Base-by-base conservation (phyloP, 768 basidiomycete species). In the Fomitopsis pulvina region DNA sequence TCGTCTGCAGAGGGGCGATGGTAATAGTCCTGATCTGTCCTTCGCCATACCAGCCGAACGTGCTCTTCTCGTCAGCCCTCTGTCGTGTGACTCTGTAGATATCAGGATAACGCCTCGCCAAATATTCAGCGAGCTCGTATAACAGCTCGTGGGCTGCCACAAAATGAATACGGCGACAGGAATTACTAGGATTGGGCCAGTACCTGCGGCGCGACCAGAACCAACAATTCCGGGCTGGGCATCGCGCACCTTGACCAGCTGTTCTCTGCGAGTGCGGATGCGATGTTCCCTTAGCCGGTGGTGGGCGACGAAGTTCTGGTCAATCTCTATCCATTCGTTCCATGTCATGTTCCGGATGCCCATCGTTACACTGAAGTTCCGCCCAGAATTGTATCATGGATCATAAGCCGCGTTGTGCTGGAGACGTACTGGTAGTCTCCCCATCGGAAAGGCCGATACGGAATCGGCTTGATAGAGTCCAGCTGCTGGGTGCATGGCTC, bases 261-360 rank as follows among this genome's bases (percentile, higher is more conserved):
- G 67, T 20, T 68, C 62, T 12, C 79, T 78, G 45, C 78, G 74
- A 11, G 74, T 78, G 8, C 47, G 40, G 52, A 85, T 70, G 38
- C 85, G 77, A 50, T 75, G 71, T n/a, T 69, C 64, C 34, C 79
- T 78, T 41, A 91, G 80, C 11, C 66, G 66, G 59, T 85, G 76
- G 58, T 80, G 83, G 18, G 61, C 57, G 11, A 68, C 60, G 58
- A 79, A 84, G 48, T 77, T 67, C 48, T 74, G 71, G 62, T 86
- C 86, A 27, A 86, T 71, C 79, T 87, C 82, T 41, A 88, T 79
- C 86, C 85, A 87, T 47, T 83, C 78, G 34, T 74, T 72, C 80
- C 81, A 88, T 8, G 69, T 69, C 83, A 87, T 85, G 43, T 60
- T 66, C 32, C 79, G 75, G 57, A 83, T 77, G 53, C 79, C 83